Base-by-base conservation (phyloP, 352 stramenopile genomes). In the Phytophthora multivora region DNA sequence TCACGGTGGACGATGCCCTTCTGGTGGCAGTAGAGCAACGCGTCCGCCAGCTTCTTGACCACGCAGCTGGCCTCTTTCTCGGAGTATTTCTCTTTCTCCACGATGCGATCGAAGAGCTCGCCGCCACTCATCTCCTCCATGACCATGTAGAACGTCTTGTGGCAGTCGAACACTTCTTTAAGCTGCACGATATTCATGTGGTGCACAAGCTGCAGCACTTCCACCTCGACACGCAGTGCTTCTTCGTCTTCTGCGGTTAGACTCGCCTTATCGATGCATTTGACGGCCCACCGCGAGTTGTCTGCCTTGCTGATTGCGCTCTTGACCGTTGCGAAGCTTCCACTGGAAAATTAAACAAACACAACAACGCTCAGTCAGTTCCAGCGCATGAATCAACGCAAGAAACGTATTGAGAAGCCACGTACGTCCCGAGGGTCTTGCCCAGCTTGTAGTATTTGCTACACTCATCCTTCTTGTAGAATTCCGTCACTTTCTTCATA, bases 51-150 rank as follows among this genome's bases (percentile, higher is more conserved):
- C 65, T 96, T 90, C 49, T 88, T 89, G 51, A 98, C 90, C 7
- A 91, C 85, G 12, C 57, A 52, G 40, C 81, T 86, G 4, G 91
- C 92, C 57, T 97, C 90, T 26, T 91, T 82, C 59, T 98, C 91
- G 0, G 82, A 90, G 74, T 97, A 98, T 51, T 97, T 95, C 30
- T 96, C 84, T 57, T 96, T 95, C 60, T 95, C 72, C 28, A 97
- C 92, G 55, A 98, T 97, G 51, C 92, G 79, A 59, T 98, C 92
- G 61, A 97, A 98, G 26, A 98, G 80, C 59, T 98, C 93, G 6
- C 89, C 90, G 25, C 92, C 93, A 38, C 77, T 93, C 77, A 95
- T 92, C 51, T 96, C 79, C 59, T 97, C 90, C 82, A 97, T 96
- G 59, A 97, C 87, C 81, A 98, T 94, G 77, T 96, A 95, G 42